These are phyloP conservation scores for Colletotrichum viniferum DNA, from an alignment of 2,329 filamentous ascomycete genomes.

Conservation along the genomic window DNA sequence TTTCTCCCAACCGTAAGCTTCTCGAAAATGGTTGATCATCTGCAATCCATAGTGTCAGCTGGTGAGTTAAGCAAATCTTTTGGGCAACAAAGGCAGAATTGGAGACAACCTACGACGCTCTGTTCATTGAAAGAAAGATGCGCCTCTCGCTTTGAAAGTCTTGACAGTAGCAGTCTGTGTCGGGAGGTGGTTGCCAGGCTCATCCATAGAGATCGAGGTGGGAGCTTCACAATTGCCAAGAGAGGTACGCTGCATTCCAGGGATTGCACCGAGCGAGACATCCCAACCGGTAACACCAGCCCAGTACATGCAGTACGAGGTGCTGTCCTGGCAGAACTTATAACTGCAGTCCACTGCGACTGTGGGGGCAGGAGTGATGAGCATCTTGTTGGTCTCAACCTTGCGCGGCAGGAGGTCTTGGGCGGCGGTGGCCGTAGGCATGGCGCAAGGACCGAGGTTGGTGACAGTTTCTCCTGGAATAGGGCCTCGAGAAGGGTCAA, in stretches of 20 bases:
- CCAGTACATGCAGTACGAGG: slow-evolving; percentile 44
- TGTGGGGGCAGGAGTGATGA: slow-evolving; percentile 1
- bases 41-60: background rate
- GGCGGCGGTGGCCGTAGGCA: background rate
- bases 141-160: background rate
- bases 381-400: background rate
- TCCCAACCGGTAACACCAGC: slow-evolving; percentile 40
- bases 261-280: slow-evolving; percentile 33
- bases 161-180: background rate
- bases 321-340: slow-evolving; percentile 21
- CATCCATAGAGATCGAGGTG: background rate
- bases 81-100: background rate
- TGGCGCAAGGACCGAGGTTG: background rate
- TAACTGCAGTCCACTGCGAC: slow-evolving; percentile 34
- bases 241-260: slow-evolving; percentile 38
- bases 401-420: background rate
- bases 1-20: background rate
- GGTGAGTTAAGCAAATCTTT: background rate
- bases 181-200: background rate
- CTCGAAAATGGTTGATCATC: background rate
- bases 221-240: slow-evolving; percentile 32
- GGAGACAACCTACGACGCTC: background rate
- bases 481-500: slow-evolving; percentile 28
- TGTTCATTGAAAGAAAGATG: background rate
- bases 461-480: slow-evolving; percentile 32